Percentiles rank a stretch among this genome's conserved stretches.
Conservation (phyloP, 169 alveolate species). For the Theileria orientalis region DNA sequence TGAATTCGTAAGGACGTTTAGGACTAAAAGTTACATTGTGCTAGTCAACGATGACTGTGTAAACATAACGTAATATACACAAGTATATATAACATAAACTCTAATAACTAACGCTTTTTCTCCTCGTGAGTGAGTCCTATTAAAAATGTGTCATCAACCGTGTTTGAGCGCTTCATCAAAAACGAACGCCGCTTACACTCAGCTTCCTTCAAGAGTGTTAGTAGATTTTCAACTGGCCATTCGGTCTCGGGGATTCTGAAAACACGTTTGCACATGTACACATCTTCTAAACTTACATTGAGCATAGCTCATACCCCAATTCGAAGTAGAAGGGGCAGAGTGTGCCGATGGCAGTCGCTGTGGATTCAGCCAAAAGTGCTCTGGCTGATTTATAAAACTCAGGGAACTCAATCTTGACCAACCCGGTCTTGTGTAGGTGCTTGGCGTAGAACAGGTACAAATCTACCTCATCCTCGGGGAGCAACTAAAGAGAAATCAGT, state of each 20-base stretch:
- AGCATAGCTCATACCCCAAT: constrained; percentile 73
- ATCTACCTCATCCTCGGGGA: constrained; percentile 58
- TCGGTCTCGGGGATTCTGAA: constrained; percentile 75
- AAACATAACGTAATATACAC: too few species aligned
- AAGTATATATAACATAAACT: too few species aligned
- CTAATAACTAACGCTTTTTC: constrained; percentile 25
- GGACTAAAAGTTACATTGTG: neutral
- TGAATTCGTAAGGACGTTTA: constrained; percentile 36
- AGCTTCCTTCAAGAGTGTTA: constrained; percentile 65
- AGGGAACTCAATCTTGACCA: constrained; percentile 75
- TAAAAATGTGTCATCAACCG: constrained; percentile 53
- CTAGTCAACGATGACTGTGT: neutral
- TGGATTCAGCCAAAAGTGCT: constrained; percentile 75
- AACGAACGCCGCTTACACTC: constrained; percentile 70
- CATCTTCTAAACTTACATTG: constrained; percentile 62
- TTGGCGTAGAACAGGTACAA: constrained; percentile 45
- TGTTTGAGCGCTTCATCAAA: constrained; percentile 51
- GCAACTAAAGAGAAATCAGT: neutral
- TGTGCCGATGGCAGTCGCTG: constrained; percentile 75
- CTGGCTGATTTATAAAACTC: constrained; percentile 69
- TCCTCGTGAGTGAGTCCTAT: constrained; percentile 58
- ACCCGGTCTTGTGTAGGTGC: constrained; percentile 67
- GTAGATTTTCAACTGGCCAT: constrained; percentile 81
- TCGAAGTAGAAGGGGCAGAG: constrained; percentile 71
- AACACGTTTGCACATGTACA: neutral